Evolutionary conservation across 768 basidiomycete species (phyloP).

Genomic region (Leccinum olivaceopallidum): DNA sequence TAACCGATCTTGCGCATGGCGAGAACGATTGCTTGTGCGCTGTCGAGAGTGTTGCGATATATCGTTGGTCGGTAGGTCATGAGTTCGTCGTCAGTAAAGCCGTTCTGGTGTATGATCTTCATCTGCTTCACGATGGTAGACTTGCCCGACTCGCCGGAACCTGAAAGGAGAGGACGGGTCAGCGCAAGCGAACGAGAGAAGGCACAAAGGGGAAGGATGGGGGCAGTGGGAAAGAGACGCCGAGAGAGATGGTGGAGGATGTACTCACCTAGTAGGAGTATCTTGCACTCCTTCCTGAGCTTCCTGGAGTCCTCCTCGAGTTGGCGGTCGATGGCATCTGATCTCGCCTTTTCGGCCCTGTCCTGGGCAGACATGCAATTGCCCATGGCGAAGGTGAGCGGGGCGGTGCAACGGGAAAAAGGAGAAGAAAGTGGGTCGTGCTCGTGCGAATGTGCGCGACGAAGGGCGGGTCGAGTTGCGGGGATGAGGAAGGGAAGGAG

Average conservation of each 20-base stretch:
- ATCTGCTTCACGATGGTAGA: slow-evolving; percentile 97
- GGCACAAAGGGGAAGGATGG: background rate
- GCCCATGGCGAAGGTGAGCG: slow-evolving; percentile 46
- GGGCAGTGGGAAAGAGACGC: slow-evolving; percentile 12
- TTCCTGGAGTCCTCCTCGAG: slow-evolving; percentile 84
- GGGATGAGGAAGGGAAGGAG: no score
- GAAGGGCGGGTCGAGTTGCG: background rate
- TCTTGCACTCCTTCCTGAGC: slow-evolving; percentile 90
- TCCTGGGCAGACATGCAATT: slow-evolving; percentile 62
- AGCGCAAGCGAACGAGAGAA: background rate
- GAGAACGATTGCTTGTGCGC: slow-evolving; percentile 79
- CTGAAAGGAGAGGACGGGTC: slow-evolving; percentile 39
- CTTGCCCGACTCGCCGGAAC: slow-evolving; percentile 95
- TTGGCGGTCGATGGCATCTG: slow-evolving; percentile 77
- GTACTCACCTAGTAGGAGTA: slow-evolving; percentile 80
- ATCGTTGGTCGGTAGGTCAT: slow-evolving; percentile 75
- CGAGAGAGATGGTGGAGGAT: background rate
- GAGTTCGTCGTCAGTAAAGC: slow-evolving; percentile 79
- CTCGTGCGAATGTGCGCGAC: background rate
- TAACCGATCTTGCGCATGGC: slow-evolving; percentile 87
- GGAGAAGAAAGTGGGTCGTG: background rate
- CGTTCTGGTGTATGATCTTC: slow-evolving; percentile 97
- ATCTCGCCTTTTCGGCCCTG: slow-evolving; percentile 58
- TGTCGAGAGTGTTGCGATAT: slow-evolving; percentile 86
- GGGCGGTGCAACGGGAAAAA: background rate